Evolutionary conservation across 352 stramenopile genomes (phyloP), one percentile per base, ranked within the genome.

Genomic region (Blastocystis sp.): DNA sequence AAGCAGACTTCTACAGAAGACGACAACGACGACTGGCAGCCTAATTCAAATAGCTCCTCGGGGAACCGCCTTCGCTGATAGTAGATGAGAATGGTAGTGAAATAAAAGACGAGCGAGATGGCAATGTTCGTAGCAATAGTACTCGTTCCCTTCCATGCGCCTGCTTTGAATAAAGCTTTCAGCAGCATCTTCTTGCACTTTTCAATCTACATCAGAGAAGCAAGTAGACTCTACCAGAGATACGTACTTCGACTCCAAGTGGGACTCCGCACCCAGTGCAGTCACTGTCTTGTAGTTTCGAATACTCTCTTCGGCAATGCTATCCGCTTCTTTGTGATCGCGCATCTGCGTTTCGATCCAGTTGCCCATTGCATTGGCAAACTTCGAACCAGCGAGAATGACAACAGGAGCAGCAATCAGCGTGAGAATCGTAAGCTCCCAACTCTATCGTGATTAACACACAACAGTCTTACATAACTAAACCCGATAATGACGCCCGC

Each of bases 231-330:
- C 55, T 37, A 95, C 64, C 1, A 93, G 92, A 0, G 56, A 73
- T 26, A 93, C 90, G 76, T 95, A 95, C 75, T 95, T 94, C 50
- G 20, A 34, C 16, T 92, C 90, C 54, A 95, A 94, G 39, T 93
- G 90, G 6, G 90, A 64, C 39, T 94, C 92, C 0, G 93, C 91
- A 79, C 94, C 94, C 91, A 95, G 94, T 91, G 94, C 93, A 91
- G 94, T 92, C 45, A 95, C 93, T 0, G 93, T 95, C 34, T 93
- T 92, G 4, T 94, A 91, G 64, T 94, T 95, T 62, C 92, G 91
- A 37, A 95, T 90, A 0, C 92, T 90, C 50, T 95, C 93, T 68
- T 96, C 93, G 0, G 93, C 93, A n/a, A 95, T 81, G 0, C 93
- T 92, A 37, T 93, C 93, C 37, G 93, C 93, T 64, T 94, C 47